phyloP scores from a whole-genome alignment of 352 stramenopile species.

The Globisporangium cederbergense region DNA sequence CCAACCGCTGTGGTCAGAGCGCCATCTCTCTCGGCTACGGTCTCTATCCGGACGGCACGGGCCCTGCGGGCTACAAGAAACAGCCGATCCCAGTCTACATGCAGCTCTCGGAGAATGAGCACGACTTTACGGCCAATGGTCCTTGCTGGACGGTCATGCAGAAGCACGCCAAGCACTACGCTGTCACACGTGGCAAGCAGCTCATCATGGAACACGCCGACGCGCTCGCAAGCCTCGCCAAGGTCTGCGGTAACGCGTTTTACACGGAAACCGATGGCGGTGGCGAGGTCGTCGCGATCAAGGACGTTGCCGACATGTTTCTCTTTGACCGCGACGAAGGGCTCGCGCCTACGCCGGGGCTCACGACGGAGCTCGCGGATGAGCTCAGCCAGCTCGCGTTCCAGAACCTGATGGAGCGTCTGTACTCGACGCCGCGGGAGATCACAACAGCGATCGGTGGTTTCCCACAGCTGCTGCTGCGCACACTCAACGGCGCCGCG shows the following conservation, averaged over 20 bases:
- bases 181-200: constrained; percentile 26
- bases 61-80: constrained; percentile 46
- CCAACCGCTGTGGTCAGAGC: constrained; percentile 67
- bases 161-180: constrained; percentile 50
- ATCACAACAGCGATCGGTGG: constrained; percentile 67
- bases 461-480: constrained; percentile 63
- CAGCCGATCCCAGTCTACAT: constrained; percentile 78
- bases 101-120: constrained; percentile 75
- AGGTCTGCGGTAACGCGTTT: constrained; percentile 53
- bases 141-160: constrained; percentile 61
- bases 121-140: constrained; percentile 71
- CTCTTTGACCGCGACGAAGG: constrained; percentile 65
- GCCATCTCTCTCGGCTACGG: constrained; percentile 65
- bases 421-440: constrained; percentile 63
- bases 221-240: constrained; percentile 30
- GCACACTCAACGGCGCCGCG: constrained; percentile 51
- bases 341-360: constrained; percentile 37
- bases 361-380: constrained; percentile 40
- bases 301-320: constrained; percentile 76
- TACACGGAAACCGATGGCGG: constrained; percentile 24
- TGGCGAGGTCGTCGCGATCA: constrained; percentile 58
- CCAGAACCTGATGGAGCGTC: constrained; percentile 66
- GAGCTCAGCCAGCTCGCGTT: constrained; percentile 61
- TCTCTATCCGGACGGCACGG: constrained; percentile 65
- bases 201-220: constrained; percentile 42